Evolutionary conservation across 495 filamentous ascomycete genomes (phyloP), one percentile per base, ranked within the genome.

Genomic region (Xylaria scruposa): DNA sequence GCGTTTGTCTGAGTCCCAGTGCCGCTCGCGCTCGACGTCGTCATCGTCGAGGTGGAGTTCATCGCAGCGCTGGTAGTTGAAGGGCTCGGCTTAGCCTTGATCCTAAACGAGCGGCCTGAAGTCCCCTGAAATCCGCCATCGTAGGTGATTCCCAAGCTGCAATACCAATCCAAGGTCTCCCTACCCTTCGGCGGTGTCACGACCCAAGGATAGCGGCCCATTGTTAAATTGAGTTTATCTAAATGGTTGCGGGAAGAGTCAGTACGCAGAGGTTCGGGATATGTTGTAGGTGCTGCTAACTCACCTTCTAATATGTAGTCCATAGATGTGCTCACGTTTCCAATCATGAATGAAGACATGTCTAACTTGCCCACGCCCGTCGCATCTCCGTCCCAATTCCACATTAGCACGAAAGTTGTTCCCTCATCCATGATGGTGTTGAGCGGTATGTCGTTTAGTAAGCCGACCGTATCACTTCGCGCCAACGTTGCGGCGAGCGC

Each of bases 351-450:
- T 6, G 47, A 33, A 31, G 29, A 8, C 44, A 67, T 19, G 44
- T 21, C 46, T 4, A 51, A 4, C 5, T n/a, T 3, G 1, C 44
- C 61, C 3, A 31, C 13, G 10, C 8, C 47, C 10, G 9, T 51
- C 24, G 21, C 42, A 31, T 53, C 64, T 1, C 44, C 64, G 13
- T 67, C 47, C 44, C 47, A 51, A 2, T 2, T 19, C 64, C 64
- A 67, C 47, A 26, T 67, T 3, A 67, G 17, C n/a, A 33, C 26
- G 64, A 38, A 67, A 17, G 64, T 67, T 1, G 64, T 67, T 8
- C 64, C 64, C 26, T 67, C 64, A 7, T 67, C 64, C 47, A 67
- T 33, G 46, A 67, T 54, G 29, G 26, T 51, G 33, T 40, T 19
- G 7, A 17, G 21, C 17, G 47, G 46, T 21, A 67, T 38, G 26